Percentiles rank a stretch among this genome's conserved stretches.
These are phyloP conservation scores for Blastocystis sp. DNA, from an alignment of 352 stramenopile genomes.

Conservation along the genomic window DNA sequence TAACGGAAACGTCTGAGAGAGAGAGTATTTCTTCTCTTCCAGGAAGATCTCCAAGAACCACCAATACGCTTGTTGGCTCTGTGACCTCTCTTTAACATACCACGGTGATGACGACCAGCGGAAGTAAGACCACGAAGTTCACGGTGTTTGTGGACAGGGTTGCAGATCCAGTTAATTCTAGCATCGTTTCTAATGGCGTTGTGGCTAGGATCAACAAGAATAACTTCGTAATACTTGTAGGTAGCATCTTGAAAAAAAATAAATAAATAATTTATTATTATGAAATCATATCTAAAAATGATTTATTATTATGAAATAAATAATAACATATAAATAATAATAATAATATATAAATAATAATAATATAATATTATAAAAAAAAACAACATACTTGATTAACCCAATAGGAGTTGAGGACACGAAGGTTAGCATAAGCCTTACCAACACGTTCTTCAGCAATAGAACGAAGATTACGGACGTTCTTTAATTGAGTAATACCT, in stretches of 20 bases:
- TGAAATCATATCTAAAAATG: slow-evolving; percentile 52
- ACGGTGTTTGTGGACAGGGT: slow-evolving; percentile 93
- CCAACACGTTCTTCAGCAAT: slow-evolving; percentile 92
- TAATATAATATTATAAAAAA: not conserved
- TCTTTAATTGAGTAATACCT: slow-evolving; percentile 99
- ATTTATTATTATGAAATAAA: not conserved
- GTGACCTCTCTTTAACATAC: slow-evolving; percentile 75
- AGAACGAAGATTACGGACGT: slow-evolving; percentile 73
- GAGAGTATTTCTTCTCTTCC: slow-evolving; percentile 90
- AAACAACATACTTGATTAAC: slow-evolving; percentile 98
- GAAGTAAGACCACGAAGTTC: slow-evolving; percentile 91
- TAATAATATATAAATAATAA: no score
- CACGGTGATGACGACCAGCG: slow-evolving; percentile 79
- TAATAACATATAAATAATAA: not conserved
- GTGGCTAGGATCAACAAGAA: slow-evolving; percentile 91
- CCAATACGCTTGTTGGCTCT: slow-evolving; percentile 94
- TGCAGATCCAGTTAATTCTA: slow-evolving; percentile 98
- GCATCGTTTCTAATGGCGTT: slow-evolving; percentile 89
- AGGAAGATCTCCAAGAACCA: slow-evolving; percentile 78
- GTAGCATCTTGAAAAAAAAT: no score
- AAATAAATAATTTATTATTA: slow-evolving; percentile 99
- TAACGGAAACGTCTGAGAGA: slow-evolving; percentile 92
- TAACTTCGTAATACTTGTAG: slow-evolving; percentile 99
- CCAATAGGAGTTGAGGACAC: slow-evolving; percentile 99
- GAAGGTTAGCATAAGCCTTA: slow-evolving; percentile 85